A percentile compares a stretch with the other conserved stretches of the same genome.
phyloP scores from a whole-genome alignment of 495 filamentous ascomycete genomes.

The Echria macrotheca region DNA sequence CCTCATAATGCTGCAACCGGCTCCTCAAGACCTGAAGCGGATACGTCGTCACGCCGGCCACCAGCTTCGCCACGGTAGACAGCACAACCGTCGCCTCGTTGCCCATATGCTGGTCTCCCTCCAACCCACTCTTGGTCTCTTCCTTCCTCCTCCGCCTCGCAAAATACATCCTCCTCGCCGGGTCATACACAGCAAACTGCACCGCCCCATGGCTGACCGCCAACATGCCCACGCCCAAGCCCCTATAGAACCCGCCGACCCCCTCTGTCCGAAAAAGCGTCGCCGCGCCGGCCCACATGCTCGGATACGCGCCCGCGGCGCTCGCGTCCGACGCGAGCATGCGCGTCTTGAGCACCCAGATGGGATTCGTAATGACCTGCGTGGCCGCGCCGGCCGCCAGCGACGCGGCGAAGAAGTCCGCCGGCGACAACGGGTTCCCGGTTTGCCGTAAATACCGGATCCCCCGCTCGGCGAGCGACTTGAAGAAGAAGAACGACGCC shows the following conservation, averaged over 20 bases:
- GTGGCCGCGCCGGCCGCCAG: constrained; percentile 69
- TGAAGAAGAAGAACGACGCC: constrained; percentile 83
- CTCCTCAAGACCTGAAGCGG: constrained; percentile 89
- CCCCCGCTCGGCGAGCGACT: constrained; percentile 40
- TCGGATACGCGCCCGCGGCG: constrained; percentile 74
- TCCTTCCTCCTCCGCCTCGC: constrained; percentile 28
- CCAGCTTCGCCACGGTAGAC: constrained; percentile 76
- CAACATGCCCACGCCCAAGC: constrained; percentile 73
- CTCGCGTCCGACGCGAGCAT: constrained; percentile 80
- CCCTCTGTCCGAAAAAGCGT: constrained; percentile 67
- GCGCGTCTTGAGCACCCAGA: constrained; percentile 98
- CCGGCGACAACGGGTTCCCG: constrained; percentile 46
- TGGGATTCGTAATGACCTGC: constrained; percentile 82
- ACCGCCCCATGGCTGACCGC: constrained; percentile 94
- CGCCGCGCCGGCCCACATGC: constrained; percentile 60
- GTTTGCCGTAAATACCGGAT: constrained; percentile 20
- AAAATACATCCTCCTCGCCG: constrained; percentile 58
- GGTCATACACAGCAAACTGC: constrained; percentile 94
- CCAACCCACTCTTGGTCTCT: too few species aligned
- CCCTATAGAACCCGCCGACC: constrained; percentile 72
- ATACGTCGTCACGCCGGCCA: constrained; percentile 83
- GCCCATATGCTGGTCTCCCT: constrained; percentile 43
- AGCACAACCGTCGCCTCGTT: constrained; percentile 74
- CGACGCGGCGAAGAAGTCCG: constrained; percentile 80
- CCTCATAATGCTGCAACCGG: constrained; percentile 82